These are phyloP conservation scores for Aspergillus biplanus DNA, from an alignment of 495 filamentous ascomycete species.

Conservation along the genomic window DNA sequence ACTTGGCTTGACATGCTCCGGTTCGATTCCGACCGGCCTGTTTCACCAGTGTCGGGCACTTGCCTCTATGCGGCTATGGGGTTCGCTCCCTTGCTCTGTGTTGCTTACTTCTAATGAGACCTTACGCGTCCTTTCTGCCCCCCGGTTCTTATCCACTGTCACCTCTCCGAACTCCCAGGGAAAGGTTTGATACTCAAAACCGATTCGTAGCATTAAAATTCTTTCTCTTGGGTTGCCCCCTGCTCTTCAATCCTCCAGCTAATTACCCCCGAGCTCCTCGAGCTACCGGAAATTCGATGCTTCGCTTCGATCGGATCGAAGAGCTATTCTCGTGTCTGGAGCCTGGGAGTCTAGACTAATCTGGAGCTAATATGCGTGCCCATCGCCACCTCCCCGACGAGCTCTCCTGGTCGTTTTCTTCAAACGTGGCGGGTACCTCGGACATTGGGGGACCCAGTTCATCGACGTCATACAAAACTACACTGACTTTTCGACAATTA, in stretches of 20 bases:
- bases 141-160: not conserved
- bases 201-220: not conserved
- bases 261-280: slow-evolving; percentile 1
- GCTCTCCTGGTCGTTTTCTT: not conserved
- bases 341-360: not conserved
- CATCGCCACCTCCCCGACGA: not conserved
- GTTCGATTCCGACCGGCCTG: slow-evolving; percentile 16
- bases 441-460: not conserved
- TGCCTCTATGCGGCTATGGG: slow-evolving; percentile 31
- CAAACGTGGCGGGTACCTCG: not conserved
- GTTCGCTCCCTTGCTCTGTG: slow-evolving; percentile 22
- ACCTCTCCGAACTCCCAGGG: not conserved
- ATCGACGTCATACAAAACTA: not conserved
- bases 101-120: slow-evolving; percentile 19
- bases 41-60: slow-evolving; percentile 48
- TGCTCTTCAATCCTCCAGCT: not conserved
- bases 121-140: slow-evolving; percentile 38
- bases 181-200: slow-evolving; percentile 2
- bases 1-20: slow-evolving; percentile 6
- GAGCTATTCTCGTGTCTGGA: not conserved
- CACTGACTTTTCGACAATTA: not conserved
- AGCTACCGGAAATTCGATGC: slow-evolving; percentile 1
- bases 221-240: not conserved
- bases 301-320: not conserved
- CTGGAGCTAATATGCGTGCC: not conserved